phyloP scores from a whole-genome alignment of 768 basidiomycete species.

The Pleurotus djamor region DNA sequence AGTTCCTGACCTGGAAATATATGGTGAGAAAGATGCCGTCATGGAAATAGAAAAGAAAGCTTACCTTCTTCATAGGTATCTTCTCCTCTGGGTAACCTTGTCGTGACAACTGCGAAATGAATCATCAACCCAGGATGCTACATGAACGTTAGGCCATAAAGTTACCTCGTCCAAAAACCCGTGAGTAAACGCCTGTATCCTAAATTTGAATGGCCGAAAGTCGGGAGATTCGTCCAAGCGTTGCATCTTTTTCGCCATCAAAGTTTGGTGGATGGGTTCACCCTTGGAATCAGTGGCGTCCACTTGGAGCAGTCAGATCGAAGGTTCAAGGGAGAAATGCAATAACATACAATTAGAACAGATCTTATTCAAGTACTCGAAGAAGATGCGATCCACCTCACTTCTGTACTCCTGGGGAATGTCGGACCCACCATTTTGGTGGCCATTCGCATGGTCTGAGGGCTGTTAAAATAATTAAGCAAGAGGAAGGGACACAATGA shows the following conservation, averaged over 20 bases:
- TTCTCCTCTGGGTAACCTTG: conserved; percentile 92
- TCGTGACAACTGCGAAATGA: conserved; percentile 59
- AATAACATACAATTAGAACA: conserved; percentile 82
- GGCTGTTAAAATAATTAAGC: conserved; percentile 2
- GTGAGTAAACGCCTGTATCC: conserved; percentile 97
- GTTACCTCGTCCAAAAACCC: conserved; percentile 89
- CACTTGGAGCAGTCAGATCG: conserved; percentile 44
- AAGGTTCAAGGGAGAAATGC: background rate
- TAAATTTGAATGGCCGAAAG: conserved; percentile 98
- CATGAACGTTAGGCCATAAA: conserved; percentile 2
- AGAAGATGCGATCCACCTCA: conserved; percentile 89
- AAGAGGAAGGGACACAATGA: conserved; percentile 1
- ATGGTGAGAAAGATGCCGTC: conserved; percentile 9
- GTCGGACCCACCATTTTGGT: conserved; percentile 34
- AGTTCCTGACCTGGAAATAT: conserved; percentile 72
- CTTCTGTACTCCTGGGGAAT: conserved; percentile 77
- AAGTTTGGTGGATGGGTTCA: conserved; percentile 94
- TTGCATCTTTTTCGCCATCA: conserved; percentile 99
- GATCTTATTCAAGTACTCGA: conserved; percentile 81
- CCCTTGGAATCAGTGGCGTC: conserved; percentile 93
- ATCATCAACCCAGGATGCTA: background rate
- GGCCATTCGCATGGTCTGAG: conserved; percentile 7
- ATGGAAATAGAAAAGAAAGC: conserved; percentile 16
- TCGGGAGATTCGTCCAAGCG: conserved; percentile 94
- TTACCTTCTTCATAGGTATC: conserved; percentile 94